Evolutionary conservation across 1,284 basidiomycete species (phyloP).

Genomic region (Ustanciosporium gigantosporum): DNA sequence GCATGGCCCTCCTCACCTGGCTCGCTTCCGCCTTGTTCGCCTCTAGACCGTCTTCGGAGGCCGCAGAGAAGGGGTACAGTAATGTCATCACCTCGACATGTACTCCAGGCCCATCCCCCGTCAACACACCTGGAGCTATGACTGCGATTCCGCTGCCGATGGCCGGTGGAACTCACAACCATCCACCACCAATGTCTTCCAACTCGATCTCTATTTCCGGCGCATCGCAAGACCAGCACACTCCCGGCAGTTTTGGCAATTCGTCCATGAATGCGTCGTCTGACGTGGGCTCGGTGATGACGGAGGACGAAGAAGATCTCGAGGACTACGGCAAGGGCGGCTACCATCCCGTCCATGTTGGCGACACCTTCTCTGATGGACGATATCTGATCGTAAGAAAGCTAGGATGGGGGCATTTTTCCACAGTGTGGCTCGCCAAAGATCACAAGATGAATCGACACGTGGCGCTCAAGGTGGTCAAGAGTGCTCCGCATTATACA

Average conservation of each 20-base stretch:
- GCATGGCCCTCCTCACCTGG: too few relatives aligned
- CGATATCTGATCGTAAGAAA: slow-evolving; percentile 91
- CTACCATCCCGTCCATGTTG: slow-evolving; percentile 91
- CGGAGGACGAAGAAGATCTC: slow-evolving; percentile 63
- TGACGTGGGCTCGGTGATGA: slow-evolving; percentile 54
- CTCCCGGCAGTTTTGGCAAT: slow-evolving; percentile 24
- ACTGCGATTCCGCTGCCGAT: slow-evolving; percentile 34
- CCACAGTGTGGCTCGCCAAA: slow-evolving; percentile 63
- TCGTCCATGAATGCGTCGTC: slow-evolving; percentile 40
- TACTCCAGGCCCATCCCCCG: slow-evolving; percentile 45
- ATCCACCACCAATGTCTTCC: slow-evolving; percentile 16
- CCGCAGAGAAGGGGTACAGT: slow-evolving; percentile 29
- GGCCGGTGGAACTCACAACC: slow-evolving; percentile 24
- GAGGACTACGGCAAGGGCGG: slow-evolving; percentile 68
- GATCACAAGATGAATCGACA: slow-evolving; percentile 81
- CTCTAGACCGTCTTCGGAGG: slow-evolving; percentile 19
- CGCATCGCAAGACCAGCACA: slow-evolving; percentile 29
- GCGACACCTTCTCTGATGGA: slow-evolving; percentile 84
- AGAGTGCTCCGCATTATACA: slow-evolving; percentile 93
- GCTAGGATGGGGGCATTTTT: slow-evolving; percentile 97
- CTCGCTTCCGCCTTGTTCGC: too few relatives aligned
- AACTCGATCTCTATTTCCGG: slow-evolving; percentile 37
- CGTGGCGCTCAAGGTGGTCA: slow-evolving; percentile 98
- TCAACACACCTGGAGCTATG: slow-evolving; percentile 35
- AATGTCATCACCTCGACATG: slow-evolving; percentile 46